Evolutionary conservation across 495 filamentous ascomycete species (phyloP).

Genomic region (Ramalina peruviana): DNA sequence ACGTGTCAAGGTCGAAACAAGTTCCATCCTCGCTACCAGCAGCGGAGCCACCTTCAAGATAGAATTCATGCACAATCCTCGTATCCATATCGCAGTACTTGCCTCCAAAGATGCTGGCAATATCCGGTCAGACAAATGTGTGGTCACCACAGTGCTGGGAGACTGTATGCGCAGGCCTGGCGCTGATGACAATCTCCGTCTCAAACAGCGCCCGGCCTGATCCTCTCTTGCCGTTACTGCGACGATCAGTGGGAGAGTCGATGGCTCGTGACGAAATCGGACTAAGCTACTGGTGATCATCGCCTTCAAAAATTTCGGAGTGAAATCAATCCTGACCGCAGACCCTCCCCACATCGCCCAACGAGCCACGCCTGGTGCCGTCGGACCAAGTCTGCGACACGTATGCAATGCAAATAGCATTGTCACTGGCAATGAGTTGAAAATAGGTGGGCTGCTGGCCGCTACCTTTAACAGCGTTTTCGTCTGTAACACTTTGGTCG

Average conservation of each 20-base stretch:
- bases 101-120: neutral
- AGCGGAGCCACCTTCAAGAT: neutral
- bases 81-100: neutral
- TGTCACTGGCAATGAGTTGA: neutral
- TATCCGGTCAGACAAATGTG: neutral
- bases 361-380: constrained; percentile 3
- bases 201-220: no score
- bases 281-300: neutral
- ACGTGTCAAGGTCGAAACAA: neutral
- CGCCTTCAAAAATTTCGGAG: constrained; percentile 2
- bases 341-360: neutral
- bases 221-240: no score
- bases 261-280: no score
- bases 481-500: neutral
- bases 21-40: neutral
- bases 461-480: neutral
- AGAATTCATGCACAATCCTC: neutral
- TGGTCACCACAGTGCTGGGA: neutral
- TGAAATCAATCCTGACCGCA: constrained; percentile 1
- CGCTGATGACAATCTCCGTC: neutral
- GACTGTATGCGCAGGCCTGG: neutral
- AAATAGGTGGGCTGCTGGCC: constrained; percentile 6
- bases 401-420: constrained; percentile 8
- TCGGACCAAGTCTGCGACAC: constrained; percentile 2
- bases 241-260: no score